phyloP scores from a whole-genome alignment of 2,329 filamentous ascomycete genomes.

The Xylariales sp. region DNA sequence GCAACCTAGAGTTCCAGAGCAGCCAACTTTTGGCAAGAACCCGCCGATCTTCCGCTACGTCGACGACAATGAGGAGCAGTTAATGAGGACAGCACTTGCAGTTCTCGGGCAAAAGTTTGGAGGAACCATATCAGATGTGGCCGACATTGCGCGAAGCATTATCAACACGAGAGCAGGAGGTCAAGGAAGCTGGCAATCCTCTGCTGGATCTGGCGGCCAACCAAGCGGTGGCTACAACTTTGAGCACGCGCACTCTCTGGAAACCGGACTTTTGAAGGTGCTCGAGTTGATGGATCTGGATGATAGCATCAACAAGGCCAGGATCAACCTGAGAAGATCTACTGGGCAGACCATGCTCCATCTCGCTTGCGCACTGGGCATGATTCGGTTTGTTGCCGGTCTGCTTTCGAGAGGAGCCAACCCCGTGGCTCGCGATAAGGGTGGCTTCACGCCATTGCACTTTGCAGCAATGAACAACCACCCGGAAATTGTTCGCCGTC shows the following conservation, averaged over 20 bases:
- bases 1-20: slow-evolving; percentile 31
- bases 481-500: slow-evolving; percentile 68
- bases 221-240: slow-evolving; percentile 39
- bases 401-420: slow-evolving; percentile 75
- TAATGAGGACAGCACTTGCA: slow-evolving; percentile 63
- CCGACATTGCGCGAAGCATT: slow-evolving; percentile 58
- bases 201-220: slow-evolving; percentile 38
- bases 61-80: slow-evolving; percentile 64
- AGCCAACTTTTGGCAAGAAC: slow-evolving; percentile 29
- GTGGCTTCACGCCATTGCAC: slow-evolving; percentile 79
- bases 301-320: slow-evolving; percentile 63
- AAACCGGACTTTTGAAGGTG: slow-evolving; percentile 65
- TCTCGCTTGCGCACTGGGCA: slow-evolving; percentile 69
- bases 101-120: slow-evolving; percentile 62
- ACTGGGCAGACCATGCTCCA: slow-evolving; percentile 81
- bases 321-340: slow-evolving; percentile 59
- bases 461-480: slow-evolving; percentile 75
- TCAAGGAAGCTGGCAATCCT: slow-evolving; percentile 37
- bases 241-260: slow-evolving; percentile 39
- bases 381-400: slow-evolving; percentile 71
- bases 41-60: slow-evolving; percentile 66
- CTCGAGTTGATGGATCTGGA: slow-evolving; percentile 78
- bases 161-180: slow-evolving; percentile 40
- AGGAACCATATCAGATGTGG: slow-evolving; percentile 56
- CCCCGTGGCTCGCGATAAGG: slow-evolving; percentile 69